These are phyloP conservation scores for Sclerospora graminicola DNA, from an alignment of 352 stramenopile species.

Conservation along the genomic window DNA sequence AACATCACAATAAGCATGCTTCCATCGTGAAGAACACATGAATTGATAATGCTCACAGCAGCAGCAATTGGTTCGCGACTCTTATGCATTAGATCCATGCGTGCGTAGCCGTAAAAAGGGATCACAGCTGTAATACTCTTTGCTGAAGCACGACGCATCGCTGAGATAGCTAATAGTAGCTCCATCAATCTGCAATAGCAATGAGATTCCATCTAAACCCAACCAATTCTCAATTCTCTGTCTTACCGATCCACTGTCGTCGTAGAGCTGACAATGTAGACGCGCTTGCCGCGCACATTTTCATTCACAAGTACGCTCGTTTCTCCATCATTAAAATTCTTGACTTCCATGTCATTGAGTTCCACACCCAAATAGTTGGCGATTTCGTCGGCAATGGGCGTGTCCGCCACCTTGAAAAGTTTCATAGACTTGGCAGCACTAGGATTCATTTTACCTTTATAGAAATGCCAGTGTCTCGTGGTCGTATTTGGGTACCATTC, in stretches of 20 bases:
- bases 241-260: slow-evolving; percentile 74
- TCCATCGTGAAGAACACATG: too few species aligned
- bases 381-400: slow-evolving; percentile 80
- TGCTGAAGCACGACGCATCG: slow-evolving; percentile 71
- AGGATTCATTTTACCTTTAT: slow-evolving; percentile 80
- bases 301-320: slow-evolving; percentile 70
- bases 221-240: background rate
- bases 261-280: slow-evolving; percentile 83
- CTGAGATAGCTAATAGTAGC: slow-evolving; percentile 71
- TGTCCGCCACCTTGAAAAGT: slow-evolving; percentile 85
- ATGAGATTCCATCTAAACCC: background rate
- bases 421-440: slow-evolving; percentile 76
- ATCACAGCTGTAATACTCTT: slow-evolving; percentile 85
- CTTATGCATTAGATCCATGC: slow-evolving; percentile 82
- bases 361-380: slow-evolving; percentile 67
- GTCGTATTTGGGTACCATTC: slow-evolving; percentile 72
- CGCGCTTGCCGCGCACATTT: slow-evolving; percentile 66
- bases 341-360: slow-evolving; percentile 73
- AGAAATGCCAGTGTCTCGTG: slow-evolving; percentile 85
- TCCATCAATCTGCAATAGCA: slow-evolving; percentile 55
- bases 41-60: slow-evolving; percentile 23
- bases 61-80: slow-evolving; percentile 70
- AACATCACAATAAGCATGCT: too few species aligned
- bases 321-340: slow-evolving; percentile 79
- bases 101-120: slow-evolving; percentile 81